Percentiles rank a stretch among this genome's conserved stretches.
Evolutionary conservation across 495 filamentous ascomycete species (phyloP).

Genomic region (Podospora pseudopauciseta): DNA sequence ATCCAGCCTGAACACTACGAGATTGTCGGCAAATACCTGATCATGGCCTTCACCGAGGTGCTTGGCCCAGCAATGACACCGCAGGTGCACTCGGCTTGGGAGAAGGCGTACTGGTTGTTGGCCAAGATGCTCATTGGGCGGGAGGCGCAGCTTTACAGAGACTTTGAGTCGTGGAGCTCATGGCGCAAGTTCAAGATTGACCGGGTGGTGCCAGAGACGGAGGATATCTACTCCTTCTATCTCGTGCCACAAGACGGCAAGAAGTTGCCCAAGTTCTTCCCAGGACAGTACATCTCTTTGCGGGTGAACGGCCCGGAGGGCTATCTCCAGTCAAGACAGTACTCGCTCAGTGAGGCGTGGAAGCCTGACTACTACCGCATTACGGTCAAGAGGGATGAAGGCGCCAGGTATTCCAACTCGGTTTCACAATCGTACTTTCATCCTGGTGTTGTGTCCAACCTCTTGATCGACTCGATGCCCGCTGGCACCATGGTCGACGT

Average conservation of each 20-base stretch:
- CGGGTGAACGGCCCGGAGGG: constrained; percentile 54
- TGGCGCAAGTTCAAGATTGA: constrained; percentile 67
- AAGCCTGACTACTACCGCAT: constrained; percentile 61
- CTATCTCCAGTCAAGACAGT: constrained; percentile 64
- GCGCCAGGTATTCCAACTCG: constrained; percentile 43
- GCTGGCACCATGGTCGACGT: constrained; percentile 59
- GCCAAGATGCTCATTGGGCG: constrained; percentile 66
- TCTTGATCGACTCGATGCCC: constrained; percentile 58
- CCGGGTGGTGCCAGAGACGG: constrained; percentile 57
- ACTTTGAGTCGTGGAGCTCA: constrained; percentile 54
- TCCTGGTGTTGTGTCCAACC: constrained; percentile 67
- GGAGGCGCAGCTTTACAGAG: constrained; percentile 58
- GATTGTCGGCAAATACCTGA: constrained; percentile 63
- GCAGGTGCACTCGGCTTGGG: constrained; percentile 63
- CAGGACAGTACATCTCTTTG: constrained; percentile 69
- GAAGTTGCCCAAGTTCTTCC: constrained; percentile 56
- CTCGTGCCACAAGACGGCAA: constrained; percentile 61
- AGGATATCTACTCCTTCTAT: constrained; percentile 68
- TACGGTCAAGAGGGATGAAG: constrained; percentile 64
- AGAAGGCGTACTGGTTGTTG: constrained; percentile 64
- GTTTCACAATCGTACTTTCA: constrained; percentile 34
- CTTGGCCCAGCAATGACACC: constrained; percentile 65
- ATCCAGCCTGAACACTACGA: constrained; percentile 67
- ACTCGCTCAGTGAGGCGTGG: constrained; percentile 64
- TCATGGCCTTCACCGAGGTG: constrained; percentile 63